Conservation (phyloP, 1,139 yeast species). For the Candida pseudoviswanathii region DNA sequence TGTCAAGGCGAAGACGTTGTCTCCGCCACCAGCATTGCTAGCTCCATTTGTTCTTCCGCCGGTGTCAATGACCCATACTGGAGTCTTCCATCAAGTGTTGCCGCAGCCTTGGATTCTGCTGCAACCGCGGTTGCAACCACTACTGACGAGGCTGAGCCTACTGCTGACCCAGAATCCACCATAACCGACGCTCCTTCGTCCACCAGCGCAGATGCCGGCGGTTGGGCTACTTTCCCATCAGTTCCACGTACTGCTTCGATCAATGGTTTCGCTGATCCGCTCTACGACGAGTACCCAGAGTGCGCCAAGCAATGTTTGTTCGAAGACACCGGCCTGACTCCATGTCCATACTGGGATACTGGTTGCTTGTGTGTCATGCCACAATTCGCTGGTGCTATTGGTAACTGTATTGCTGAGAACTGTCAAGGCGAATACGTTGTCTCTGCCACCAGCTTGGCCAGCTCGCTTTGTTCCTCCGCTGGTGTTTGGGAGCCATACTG, state of each 20-base stretch:
- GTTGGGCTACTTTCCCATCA: constrained; percentile 29
- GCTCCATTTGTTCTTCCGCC: constrained; percentile 40
- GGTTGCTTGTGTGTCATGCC: constrained; percentile 42
- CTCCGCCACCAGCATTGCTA: constrained; percentile 41
- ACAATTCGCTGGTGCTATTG: constrained; percentile 29
- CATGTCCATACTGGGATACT: constrained; percentile 41
- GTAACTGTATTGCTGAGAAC: constrained; percentile 29
- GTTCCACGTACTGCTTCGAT: constrained; percentile 37
- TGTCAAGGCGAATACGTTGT: constrained; percentile 40
- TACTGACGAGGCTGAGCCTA: neutral
- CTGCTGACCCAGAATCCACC: no score
- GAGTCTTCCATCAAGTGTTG: constrained; percentile 39
- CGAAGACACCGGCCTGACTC: constrained; percentile 28
- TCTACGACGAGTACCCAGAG: constrained; percentile 23
- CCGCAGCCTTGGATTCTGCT: constrained; percentile 26
- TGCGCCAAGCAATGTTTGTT: constrained; percentile 28
- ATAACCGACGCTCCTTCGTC: constrained; percentile 9
- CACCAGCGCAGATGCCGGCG: constrained; percentile 11
- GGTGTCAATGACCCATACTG: constrained; percentile 48
- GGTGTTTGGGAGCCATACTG: constrained; percentile 46
- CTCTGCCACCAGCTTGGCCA: constrained; percentile 41
- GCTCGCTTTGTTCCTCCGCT: constrained; percentile 40
- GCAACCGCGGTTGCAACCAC: constrained; percentile 14
- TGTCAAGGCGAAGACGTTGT: constrained; percentile 40
- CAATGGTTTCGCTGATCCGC: constrained; percentile 41